Evolutionary conservation across 768 basidiomycete species (phyloP).

Genomic region (Hericium alpestre): DNA sequence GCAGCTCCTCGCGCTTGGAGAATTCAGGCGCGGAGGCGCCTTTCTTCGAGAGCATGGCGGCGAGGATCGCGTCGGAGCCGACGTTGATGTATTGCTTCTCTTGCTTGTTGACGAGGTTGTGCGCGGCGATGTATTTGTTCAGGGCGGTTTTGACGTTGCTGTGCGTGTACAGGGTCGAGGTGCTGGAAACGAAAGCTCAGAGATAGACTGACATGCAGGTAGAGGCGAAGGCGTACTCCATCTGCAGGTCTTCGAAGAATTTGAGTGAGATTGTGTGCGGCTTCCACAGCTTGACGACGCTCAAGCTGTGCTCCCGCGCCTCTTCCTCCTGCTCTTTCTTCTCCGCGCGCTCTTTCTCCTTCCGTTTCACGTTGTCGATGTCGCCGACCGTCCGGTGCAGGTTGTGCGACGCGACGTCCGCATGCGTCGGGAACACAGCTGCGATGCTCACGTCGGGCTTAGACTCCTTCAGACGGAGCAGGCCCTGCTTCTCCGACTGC

Average conservation of each 20-base stretch:
- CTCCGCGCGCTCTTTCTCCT: constrained; percentile 44
- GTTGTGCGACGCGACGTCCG: constrained; percentile 41
- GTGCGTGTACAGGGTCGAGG: constrained; percentile 41
- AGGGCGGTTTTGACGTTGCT: constrained; percentile 47
- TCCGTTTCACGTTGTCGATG: constrained; percentile 51
- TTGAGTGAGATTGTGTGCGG: constrained; percentile 45
- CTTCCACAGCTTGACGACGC: constrained; percentile 66
- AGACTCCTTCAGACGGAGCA: constrained; percentile 62
- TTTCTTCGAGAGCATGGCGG: constrained; percentile 20
- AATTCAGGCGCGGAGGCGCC: constrained; percentile 29
- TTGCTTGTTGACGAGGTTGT: constrained; percentile 51
- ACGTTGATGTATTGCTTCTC: constrained; percentile 68
- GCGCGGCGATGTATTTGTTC: constrained; percentile 49
- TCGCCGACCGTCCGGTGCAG: constrained; percentile 54
- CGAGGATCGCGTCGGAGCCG: constrained; percentile 29
- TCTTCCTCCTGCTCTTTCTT: constrained; percentile 41
- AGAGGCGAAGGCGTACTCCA: constrained; percentile 37
- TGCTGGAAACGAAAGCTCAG: constrained; percentile 25
- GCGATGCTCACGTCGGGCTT: constrained; percentile 24
- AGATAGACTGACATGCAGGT: background rate
- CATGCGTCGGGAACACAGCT: constrained; percentile 45
- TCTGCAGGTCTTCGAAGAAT: constrained; percentile 56
- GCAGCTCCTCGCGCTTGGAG: constrained; percentile 56
- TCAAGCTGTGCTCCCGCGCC: constrained; percentile 35
- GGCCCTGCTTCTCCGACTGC: constrained; percentile 56